phyloP scores from a whole-genome alignment of 148 eudicot species.

The Camellia japonica region DNA sequence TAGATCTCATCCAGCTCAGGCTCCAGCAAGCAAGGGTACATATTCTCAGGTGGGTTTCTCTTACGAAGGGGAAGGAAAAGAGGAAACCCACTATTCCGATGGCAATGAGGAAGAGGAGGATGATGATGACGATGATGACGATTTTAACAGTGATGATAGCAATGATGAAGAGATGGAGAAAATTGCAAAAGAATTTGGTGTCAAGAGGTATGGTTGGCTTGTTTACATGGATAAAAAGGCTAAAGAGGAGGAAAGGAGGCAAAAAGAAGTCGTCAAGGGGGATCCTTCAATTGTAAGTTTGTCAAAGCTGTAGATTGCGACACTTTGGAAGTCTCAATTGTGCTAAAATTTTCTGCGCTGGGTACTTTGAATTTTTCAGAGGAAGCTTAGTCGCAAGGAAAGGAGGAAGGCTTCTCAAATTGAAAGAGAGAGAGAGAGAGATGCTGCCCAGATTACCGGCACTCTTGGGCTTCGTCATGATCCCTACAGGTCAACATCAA shows the following conservation, averaged over 20 bases:
- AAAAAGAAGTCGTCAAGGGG: conserved; percentile 96
- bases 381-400: conserved; percentile 92
- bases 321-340: neutral
- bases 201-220: conserved; percentile 99
- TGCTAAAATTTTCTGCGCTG: conserved; percentile 6
- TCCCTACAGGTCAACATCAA: conserved; percentile 66
- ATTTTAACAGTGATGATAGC: conserved; percentile 97
- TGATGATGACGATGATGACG: conserved; percentile 81
- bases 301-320: neutral
- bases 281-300: conserved; percentile 94
- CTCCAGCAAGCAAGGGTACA: conserved; percentile 77
- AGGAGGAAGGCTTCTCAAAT: conserved; percentile 90
- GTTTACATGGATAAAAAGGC: conserved; percentile 98
- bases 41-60: conserved; percentile 99
- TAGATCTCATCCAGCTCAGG: conserved; percentile 67
- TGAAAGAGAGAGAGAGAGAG: conserved; percentile 90
- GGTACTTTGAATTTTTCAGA: conserved; percentile 39
- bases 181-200: conserved; percentile 95
- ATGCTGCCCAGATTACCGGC: conserved; percentile 61
- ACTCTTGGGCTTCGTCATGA: conserved; percentile 54
- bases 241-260: conserved; percentile 91
- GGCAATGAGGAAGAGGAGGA: conserved; percentile 76
- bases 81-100: conserved; percentile 60
- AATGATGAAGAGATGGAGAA: conserved; percentile 92
- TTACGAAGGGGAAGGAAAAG: conserved; percentile 86